phyloP scores from a whole-genome alignment of 2,329 filamentous ascomycete species.

The Echinosphaeria canescens region DNA sequence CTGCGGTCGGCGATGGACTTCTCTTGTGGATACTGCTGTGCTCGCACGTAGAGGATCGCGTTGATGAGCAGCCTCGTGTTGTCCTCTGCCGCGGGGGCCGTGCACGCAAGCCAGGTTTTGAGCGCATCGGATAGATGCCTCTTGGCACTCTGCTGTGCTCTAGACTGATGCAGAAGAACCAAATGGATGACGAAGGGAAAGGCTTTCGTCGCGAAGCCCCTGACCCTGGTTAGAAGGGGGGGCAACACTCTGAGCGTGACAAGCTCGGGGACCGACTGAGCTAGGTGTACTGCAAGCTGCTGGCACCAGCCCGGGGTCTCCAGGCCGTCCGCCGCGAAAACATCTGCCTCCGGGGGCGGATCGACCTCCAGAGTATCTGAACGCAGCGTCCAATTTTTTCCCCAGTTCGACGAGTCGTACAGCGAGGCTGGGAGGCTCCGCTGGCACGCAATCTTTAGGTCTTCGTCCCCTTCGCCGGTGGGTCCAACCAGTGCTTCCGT shows the following conservation, averaged over 20 bases:
- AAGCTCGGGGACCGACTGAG: constrained; percentile 33
- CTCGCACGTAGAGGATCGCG: constrained; percentile 70
- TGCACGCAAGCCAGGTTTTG: constrained; percentile 36
- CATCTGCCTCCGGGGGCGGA: constrained; percentile 27
- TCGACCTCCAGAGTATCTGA: no score
- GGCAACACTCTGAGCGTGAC: constrained; percentile 48
- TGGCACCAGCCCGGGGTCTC: constrained; percentile 34
- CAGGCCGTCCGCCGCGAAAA: constrained; percentile 17
- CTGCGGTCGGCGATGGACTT: constrained; percentile 57
- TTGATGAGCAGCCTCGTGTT: constrained; percentile 58
- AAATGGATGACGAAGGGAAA: constrained; percentile 78
- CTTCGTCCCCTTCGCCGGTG: constrained; percentile 21
- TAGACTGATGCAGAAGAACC: constrained; percentile 46
- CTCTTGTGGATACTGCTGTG: constrained; percentile 55
- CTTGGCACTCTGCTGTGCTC: constrained; percentile 35
- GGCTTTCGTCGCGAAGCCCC: constrained; percentile 47
- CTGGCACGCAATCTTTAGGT: constrained; percentile 25
- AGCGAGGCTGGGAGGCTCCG: constrained; percentile 27
- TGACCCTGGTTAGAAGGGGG: constrained; percentile 41
- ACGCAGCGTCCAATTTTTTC: no score
- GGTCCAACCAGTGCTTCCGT: constrained; percentile 30
- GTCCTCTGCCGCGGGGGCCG: constrained; percentile 22
- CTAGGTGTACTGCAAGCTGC: constrained; percentile 37
- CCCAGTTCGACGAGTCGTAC: constrained; percentile 33
- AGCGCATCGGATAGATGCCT: constrained; percentile 42